Evolutionary conservation across 2,329 filamentous ascomycete species (phyloP).

Genomic region (Diatrype stigma): DNA sequence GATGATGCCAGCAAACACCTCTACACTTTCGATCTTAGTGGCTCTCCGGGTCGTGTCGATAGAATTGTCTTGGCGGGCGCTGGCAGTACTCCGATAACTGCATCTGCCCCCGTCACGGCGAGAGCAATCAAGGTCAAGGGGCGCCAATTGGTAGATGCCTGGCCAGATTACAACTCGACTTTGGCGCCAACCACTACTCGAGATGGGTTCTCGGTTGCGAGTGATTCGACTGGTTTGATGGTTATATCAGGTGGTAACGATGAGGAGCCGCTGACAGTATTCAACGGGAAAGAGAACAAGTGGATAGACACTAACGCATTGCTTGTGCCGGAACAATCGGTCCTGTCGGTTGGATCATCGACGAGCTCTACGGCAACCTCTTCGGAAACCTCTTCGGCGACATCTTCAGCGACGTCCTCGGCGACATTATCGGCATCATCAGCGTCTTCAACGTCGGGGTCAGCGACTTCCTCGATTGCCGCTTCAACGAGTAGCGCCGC

Average conservation of each 20-base stretch:
- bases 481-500: slow-evolving; percentile 17
- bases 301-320: slow-evolving; percentile 71
- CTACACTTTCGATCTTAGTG: slow-evolving; percentile 71
- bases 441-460: slow-evolving; percentile 17
- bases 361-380: slow-evolving; percentile 19
- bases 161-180: slow-evolving; percentile 75
- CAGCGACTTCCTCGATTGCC: slow-evolving; percentile 21
- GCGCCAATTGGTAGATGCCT: slow-evolving; percentile 54
- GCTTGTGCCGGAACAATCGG: slow-evolving; percentile 45
- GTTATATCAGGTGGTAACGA: slow-evolving; percentile 74
- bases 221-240: slow-evolving; percentile 60
- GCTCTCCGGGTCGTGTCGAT: slow-evolving; percentile 70
- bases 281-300: slow-evolving; percentile 68
- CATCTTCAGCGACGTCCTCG: slow-evolving; percentile 18
- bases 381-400: slow-evolving; percentile 23
- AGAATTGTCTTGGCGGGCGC: slow-evolving; percentile 63
- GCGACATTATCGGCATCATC: slow-evolving; percentile 28
- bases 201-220: slow-evolving; percentile 67
- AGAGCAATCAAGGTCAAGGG: slow-evolving; percentile 22
- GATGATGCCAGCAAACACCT: slow-evolving; percentile 75
- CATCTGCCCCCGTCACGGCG: slow-evolving; percentile 37
- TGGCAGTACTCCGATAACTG: slow-evolving; percentile 49
- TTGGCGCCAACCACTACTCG: slow-evolving; percentile 63
- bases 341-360: slow-evolving; percentile 30
- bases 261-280: slow-evolving; percentile 68